A percentile compares a stretch with the other conserved stretches of the same genome.
phyloP scores from a whole-genome alignment of 805 yeast species.

The Cyberlindnera petersonii region DNA sequence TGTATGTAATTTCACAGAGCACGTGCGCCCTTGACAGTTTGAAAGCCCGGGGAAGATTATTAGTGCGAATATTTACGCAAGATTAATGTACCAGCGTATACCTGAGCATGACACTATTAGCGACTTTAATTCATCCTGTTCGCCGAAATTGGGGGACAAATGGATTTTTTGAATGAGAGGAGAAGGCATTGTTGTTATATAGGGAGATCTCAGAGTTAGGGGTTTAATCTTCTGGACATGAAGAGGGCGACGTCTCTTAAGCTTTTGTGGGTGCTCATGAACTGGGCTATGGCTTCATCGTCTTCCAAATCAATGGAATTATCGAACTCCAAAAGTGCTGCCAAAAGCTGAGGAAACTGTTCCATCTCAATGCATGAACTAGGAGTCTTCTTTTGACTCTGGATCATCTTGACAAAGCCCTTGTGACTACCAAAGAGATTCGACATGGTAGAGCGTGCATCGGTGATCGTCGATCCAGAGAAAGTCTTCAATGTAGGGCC shows the following conservation, averaged over 20 bases:
- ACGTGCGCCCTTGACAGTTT: neutral
- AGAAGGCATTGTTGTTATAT: no score
- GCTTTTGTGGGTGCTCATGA: conserved; percentile 3
- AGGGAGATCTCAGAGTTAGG: no score
- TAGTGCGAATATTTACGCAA: neutral
- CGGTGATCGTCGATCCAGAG: neutral
- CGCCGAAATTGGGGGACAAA: no score
- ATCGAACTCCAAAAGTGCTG: conserved; percentile 2
- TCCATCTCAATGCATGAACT: neutral
- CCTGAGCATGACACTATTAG: neutral
- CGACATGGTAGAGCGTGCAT: conserved; percentile 6
- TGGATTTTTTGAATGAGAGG: no score
- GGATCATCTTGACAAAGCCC: conserved; percentile 8
- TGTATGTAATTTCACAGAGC: conserved; percentile 1
- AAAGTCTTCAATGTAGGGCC: neutral
- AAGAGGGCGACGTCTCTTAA: conserved; percentile 4
- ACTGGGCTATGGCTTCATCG: conserved; percentile 6
- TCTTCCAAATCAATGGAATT: conserved; percentile 1
- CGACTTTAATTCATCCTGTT: no score
- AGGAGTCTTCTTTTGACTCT: neutral
- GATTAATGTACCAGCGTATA: neutral
- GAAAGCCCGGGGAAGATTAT: neutral
- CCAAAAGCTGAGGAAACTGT: conserved; percentile 2
- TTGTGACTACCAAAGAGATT: conserved; percentile 7
- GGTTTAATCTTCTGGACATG: neutral